phyloP scores from a whole-genome alignment of 352 stramenopile species.

The Phytophthora pistaciae region DNA sequence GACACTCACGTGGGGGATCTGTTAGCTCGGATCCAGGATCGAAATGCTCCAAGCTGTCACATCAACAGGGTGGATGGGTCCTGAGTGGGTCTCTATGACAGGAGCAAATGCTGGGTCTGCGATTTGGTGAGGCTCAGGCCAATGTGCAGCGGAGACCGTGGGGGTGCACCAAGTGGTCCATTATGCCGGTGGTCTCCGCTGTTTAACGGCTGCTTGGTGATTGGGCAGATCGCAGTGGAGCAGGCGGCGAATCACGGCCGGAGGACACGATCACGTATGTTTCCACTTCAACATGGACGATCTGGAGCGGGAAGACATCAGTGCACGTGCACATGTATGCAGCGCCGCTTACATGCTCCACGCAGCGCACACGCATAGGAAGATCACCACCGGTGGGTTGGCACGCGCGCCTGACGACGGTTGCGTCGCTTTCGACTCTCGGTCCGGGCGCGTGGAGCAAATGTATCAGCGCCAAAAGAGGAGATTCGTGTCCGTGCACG shows the following conservation, averaged over 20 bases:
- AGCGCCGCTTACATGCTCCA: background rate
- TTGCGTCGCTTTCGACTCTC: background rate
- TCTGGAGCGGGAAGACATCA: background rate
- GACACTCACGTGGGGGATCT: background rate
- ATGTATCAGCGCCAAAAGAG: background rate
- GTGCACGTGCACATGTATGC: background rate
- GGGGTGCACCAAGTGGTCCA: background rate
- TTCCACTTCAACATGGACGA: conserved; percentile 4
- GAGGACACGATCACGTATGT: background rate
- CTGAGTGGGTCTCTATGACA: background rate
- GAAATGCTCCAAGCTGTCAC: background rate
- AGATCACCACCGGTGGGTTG: background rate
- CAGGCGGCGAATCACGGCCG: background rate
- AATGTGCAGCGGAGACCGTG: conserved; percentile 2
- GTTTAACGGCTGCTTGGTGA: background rate
- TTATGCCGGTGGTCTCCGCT: conserved; percentile 3
- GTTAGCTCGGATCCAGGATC: background rate
- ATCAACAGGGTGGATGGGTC: background rate
- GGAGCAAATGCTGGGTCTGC: background rate
- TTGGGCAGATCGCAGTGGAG: background rate
- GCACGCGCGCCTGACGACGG: background rate
- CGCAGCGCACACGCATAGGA: conserved; percentile 1
- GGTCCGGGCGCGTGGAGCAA: background rate
- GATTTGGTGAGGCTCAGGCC: background rate
- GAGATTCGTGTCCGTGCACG: background rate